Conservation (phyloP, 2,329 filamentous ascomycete species). For the Cryphonectria naterciae region DNA sequence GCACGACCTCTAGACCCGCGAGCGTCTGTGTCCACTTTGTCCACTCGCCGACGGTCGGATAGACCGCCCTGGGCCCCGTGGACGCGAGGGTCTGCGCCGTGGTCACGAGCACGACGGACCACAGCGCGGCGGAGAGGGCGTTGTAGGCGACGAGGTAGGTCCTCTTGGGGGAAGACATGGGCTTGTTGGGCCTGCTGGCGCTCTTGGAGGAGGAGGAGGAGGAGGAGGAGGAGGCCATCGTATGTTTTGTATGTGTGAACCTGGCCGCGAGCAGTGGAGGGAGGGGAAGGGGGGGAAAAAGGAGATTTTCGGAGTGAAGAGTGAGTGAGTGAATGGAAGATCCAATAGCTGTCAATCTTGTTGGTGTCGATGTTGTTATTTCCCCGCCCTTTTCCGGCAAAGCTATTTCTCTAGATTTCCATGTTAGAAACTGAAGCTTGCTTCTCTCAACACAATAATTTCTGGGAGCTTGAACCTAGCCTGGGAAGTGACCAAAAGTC, state of each 20-base stretch:
- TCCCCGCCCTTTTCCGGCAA: too few relatives aligned
- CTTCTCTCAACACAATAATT: neutral
- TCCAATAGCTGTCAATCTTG: neutral
- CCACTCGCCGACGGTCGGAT: conserved; percentile 65
- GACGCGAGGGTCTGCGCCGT: conserved; percentile 60
- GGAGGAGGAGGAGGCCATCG: conserved; percentile 24
- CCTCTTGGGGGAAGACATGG: conserved; percentile 35
- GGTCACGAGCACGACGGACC: conserved; percentile 75
- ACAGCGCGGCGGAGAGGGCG: conserved; percentile 54
- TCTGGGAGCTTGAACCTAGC: conserved; percentile 10
- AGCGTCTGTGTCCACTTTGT: conserved; percentile 82
- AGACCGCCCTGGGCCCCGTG: conserved; percentile 62
- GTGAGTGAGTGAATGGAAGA: too few relatives aligned
- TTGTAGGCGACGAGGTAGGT: conserved; percentile 30
- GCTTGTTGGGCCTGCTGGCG: conserved; percentile 31
- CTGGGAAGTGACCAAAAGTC: neutral
- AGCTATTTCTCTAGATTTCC: neutral
- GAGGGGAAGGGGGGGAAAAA: neutral
- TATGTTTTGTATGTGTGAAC: neutral
- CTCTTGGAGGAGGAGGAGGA: conserved; percentile 29
- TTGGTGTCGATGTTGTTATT: too few relatives aligned
- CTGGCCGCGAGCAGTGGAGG: neutral
- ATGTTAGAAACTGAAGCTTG: neutral
- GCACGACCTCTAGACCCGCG: conserved; percentile 81
- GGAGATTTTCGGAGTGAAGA: neutral